Evolutionary conservation across 306 rosid genomes (phyloP).

Genomic region (Vigna reflexopilosa): DNA sequence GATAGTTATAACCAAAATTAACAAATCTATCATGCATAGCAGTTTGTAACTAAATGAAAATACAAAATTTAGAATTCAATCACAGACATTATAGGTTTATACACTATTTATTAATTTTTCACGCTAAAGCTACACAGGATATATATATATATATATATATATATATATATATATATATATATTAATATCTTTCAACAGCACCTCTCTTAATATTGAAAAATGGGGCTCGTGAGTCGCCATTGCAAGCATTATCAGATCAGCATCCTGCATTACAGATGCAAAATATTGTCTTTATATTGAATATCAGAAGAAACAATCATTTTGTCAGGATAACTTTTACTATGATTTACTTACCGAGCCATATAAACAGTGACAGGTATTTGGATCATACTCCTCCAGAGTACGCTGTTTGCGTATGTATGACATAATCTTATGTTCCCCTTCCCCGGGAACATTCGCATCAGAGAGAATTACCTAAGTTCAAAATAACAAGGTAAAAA

Average conservation of each 20-base stretch:
- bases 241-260: conserved; percentile 66
- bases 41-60: too few species aligned
- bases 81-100: too few species aligned
- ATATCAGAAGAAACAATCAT: neutral
- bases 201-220: conserved; percentile 77
- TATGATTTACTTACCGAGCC: conserved; percentile 52
- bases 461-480: conserved; percentile 64
- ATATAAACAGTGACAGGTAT: conserved; percentile 63
- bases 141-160: neutral
- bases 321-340: neutral
- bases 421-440: conserved; percentile 67
- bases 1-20: too few species aligned
- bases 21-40: too few species aligned
- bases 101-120: too few species aligned
- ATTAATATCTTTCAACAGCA: neutral
- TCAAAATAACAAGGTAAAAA: neutral
- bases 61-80: too few species aligned
- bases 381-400: conserved; percentile 54
- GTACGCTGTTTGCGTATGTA: conserved; percentile 55
- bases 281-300: neutral
- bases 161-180: too few species aligned
- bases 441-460: conserved; percentile 78
- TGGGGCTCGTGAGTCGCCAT: conserved; percentile 67
- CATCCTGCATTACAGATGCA: conserved; percentile 59
- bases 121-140: too few species aligned